Conservation (phyloP, 2,329 filamentous ascomycete species). For the Monosporascus sp. region DNA sequence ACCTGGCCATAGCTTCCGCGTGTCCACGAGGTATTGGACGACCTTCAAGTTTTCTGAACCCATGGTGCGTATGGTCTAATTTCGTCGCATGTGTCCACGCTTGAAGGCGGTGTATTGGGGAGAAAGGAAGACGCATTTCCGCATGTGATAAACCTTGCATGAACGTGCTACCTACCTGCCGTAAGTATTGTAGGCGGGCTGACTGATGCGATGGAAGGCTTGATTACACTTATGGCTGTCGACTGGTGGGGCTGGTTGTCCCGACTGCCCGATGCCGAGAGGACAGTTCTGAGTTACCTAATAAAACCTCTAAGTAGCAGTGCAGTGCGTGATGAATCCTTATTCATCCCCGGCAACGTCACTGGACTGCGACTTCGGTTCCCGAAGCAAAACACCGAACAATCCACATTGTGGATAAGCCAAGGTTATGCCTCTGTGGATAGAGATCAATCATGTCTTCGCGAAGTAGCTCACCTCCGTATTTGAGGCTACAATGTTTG, state of each 20-base stretch:
- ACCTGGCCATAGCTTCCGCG: conserved; percentile 51
- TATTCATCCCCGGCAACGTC: too few relatives aligned
- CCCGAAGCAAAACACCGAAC: too few relatives aligned
- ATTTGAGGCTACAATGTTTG: background rate
- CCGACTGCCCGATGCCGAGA: too few relatives aligned
- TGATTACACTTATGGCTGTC: too few relatives aligned
- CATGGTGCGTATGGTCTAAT: conserved; percentile 14
- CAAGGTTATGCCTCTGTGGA: background rate
- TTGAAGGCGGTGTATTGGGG: background rate
- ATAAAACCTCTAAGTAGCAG: too few relatives aligned
- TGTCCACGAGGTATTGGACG: conserved; percentile 60
- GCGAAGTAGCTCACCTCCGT: background rate
- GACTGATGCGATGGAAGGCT: background rate
- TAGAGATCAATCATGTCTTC: background rate
- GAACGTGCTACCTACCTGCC: background rate
- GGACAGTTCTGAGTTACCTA: too few relatives aligned
- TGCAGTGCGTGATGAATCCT: too few relatives aligned
- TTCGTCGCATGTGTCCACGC: background rate
- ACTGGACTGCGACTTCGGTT: too few relatives aligned
- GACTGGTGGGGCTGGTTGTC: too few relatives aligned
- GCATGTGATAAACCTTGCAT: background rate
- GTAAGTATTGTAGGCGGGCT: background rate
- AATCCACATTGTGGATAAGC: too few relatives aligned
- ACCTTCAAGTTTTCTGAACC: conserved; percentile 32
- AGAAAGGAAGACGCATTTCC: background rate